Base-by-base conservation (phyloP, 176 grass and related monocot species). In the Eleusine coracana region DNA sequence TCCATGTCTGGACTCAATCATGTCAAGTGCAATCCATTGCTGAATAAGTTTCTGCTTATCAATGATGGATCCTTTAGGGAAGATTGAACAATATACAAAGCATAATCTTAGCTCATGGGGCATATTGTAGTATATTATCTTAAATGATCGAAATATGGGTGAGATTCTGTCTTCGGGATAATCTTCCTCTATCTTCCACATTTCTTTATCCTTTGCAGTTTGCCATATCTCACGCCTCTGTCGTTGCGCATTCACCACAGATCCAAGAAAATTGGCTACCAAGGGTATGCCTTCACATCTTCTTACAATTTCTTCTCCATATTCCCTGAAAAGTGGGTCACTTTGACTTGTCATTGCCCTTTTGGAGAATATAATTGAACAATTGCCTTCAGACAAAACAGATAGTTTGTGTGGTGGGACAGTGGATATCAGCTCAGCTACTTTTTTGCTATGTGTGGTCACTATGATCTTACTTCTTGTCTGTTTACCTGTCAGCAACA, bases 21-120 rank as follows among this genome's bases (percentile, higher is more conserved):
- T 88, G 80, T 83, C 74, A 71, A 88, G 89, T 81, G 89, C 79
- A 77, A 87, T 81, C 89, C 89, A 91, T 81, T 87, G 82, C 13
- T 85, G 80, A 80, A 84, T 84, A 72, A 88, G 81, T 75, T 84
- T 88, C 59, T 84, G 51, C 82, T 84, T 87, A 23, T 66, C 38
- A 42, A 91, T 78, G 7, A 16, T 7, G 85, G 37, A 76, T n/a
- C 76, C 89, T 91, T 91, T 88, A 54, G 89, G 81, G 38, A 84
- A 91, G 50, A 91, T 75, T 62, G 89, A 88, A 76, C 85, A 91
- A 82, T 91, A 88, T 39, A 82, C 76, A 29, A 92, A 87, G 66
- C 90, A 92, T 67, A 83, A 77, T 80, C 87, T 92, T 70, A 87
- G 49, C 23, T 79, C 76, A 59, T 85, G 74, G 18, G 90, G 84